Conservation (phyloP, 768 basidiomycete species). For the Collybiopsis confluens region DNA sequence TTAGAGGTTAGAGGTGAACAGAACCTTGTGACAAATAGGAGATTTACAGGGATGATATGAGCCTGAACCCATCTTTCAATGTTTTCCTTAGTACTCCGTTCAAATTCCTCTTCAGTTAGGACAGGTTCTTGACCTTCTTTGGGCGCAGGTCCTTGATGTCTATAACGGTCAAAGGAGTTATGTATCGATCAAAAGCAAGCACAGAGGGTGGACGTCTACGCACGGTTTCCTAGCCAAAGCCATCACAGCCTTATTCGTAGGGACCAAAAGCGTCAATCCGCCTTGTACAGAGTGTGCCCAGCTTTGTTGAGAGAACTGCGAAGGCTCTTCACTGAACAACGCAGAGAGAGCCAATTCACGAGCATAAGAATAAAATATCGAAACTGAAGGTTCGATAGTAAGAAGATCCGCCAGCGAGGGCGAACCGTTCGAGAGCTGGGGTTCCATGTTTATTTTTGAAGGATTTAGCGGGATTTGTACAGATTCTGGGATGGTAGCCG, state of each 20-base stretch:
- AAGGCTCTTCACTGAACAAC: conserved; percentile 36
- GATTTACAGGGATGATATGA: conserved; percentile 76
- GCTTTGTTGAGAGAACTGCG: conserved; percentile 17
- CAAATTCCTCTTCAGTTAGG: conserved; percentile 67
- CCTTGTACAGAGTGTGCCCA: neutral
- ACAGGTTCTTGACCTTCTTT: conserved; percentile 35
- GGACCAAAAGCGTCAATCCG: conserved; percentile 61
- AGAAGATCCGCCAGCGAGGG: conserved; percentile 73
- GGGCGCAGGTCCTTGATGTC: conserved; percentile 53
- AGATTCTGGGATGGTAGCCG: too few relatives aligned
- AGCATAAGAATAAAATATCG: conserved; percentile 83
- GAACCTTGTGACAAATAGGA: conserved; percentile 6
- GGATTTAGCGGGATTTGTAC: neutral
- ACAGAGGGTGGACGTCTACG: too few relatives aligned
- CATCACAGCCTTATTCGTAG: conserved; percentile 87
- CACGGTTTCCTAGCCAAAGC: conserved; percentile 78
- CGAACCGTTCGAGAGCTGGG: conserved; percentile 10
- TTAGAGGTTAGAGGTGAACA: neutral
- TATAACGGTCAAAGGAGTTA: conserved; percentile 20
- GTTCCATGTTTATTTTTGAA: neutral
- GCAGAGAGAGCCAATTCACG: conserved; percentile 63
- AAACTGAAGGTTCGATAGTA: conserved; percentile 69
- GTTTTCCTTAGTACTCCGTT: conserved; percentile 55
- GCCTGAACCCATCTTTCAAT: conserved; percentile 79
- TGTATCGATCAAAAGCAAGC: too few relatives aligned